Evolutionary conservation across 192 early-diverging fungal genomes (phyloP), one percentile per base, ranked within the genome.

Genomic region (Allomyces javanicus): DNA sequence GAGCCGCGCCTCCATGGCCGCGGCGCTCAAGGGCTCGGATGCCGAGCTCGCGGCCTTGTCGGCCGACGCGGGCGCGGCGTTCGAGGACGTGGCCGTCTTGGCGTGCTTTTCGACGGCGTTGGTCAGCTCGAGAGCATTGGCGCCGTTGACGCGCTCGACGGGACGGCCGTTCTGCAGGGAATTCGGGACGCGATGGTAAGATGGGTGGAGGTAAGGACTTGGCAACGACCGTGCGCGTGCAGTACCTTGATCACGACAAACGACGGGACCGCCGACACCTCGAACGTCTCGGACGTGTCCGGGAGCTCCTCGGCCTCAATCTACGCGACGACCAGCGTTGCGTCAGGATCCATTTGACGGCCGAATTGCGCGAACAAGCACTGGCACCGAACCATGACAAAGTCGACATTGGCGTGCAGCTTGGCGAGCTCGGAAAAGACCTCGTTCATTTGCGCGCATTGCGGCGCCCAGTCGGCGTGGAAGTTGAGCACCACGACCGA

Each of bases 181-280:
- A 9, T 50, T 11, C 14, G 62, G 26, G 27, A 64, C 69, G 44
- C 22, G 33, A 33, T 23, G 33, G 3, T 40, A 7, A 40, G 33
- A 0, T 40, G 33, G 33, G 33, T 40, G 4, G 4, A 9, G 3
- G 33, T 3, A 40, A 7, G 33, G 9, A 40, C 9, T 40, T 40
- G 33, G 33, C 7, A 7, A 9, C 2, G 4, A 9, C 33, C 33
- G 7, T 40, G 33, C 3, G 33, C 7, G 7, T 7, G 25, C 25
- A 9, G 19, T 73, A 86, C 86, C 79, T 86, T 85, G 24, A 93
- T 72, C 61, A 98, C 69, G 10, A 98, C 74, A 71, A 96, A 92
- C 7, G 89, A 86, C 10, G 95, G 95, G 0, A 98, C 95, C 1
- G 92, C 86, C 9, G 83, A 81, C 69, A 98, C 90, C 69, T 98